Evolutionary conservation across 2,329 filamentous ascomycete genomes (phyloP).

Genomic region (Truncatella angustata): DNA sequence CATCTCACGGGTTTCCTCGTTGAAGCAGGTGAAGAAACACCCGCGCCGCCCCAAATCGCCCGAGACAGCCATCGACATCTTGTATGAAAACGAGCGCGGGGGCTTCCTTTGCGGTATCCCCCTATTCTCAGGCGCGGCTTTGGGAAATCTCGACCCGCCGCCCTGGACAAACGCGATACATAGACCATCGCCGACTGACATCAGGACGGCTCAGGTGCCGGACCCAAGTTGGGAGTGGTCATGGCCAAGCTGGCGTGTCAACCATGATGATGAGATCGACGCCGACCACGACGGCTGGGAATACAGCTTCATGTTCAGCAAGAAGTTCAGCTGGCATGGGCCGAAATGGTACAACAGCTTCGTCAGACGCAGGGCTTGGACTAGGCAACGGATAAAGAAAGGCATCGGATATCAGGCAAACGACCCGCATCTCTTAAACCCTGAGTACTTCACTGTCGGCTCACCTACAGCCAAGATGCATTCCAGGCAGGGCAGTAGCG

Average conservation of each 20-base stretch:
- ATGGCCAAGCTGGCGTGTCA: conserved; percentile 64
- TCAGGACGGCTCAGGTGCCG: conserved; percentile 85
- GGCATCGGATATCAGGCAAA: conserved; percentile 39
- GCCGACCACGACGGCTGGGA: conserved; percentile 90
- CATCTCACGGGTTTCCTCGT: background rate
- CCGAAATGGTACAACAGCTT: conserved; percentile 93
- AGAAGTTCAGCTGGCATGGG: conserved; percentile 79
- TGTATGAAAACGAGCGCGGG: conserved; percentile 95
- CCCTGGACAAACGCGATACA: conserved; percentile 77
- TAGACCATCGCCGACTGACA: conserved; percentile 61
- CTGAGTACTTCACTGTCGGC: conserved; percentile 78
- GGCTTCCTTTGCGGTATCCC: conserved; percentile 85
- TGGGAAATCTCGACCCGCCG: conserved; percentile 81
- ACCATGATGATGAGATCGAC: conserved; percentile 68
- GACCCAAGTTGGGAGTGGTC: conserved; percentile 95
- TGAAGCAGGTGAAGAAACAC: conserved; percentile 1
- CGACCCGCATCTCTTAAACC: conserved; percentile 65
- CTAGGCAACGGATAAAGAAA: conserved; percentile 73
- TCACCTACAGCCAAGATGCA: conserved; percentile 44
- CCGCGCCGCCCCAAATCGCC: conserved; percentile 22
- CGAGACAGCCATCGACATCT: conserved; percentile 70
- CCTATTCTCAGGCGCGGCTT: conserved; percentile 82
- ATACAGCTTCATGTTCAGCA: conserved; percentile 85
- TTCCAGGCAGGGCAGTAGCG: conserved; percentile 36
- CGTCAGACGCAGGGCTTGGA: conserved; percentile 86